A percentile compares a stretch with the other conserved stretches of the same genome.
phyloP scores from a whole-genome alignment of 2,329 filamentous ascomycete genomes.

The Penicillium sumatraense region DNA sequence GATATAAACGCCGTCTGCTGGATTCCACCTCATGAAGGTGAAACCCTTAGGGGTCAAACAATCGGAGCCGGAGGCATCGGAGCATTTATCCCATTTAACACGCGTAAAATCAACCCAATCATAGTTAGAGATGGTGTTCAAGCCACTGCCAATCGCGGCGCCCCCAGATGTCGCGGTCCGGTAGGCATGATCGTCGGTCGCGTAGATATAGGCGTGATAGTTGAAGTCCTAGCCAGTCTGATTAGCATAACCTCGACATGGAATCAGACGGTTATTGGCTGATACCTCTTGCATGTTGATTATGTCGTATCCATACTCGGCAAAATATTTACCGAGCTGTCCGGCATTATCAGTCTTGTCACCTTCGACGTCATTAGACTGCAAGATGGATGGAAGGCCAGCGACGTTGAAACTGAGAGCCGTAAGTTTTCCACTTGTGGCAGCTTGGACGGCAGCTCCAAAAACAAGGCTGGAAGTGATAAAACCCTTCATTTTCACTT shows the following conservation, averaged over 20 bases:
- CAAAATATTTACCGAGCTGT: conserved; percentile 61
- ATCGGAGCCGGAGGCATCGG: conserved; percentile 59
- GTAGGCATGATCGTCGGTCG: conserved; percentile 54
- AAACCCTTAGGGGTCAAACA: conserved; percentile 73
- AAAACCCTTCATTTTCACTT: conserved; percentile 10
- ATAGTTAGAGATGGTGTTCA: conserved; percentile 67
- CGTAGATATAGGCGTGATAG: conserved; percentile 68
- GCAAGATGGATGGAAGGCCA: conserved; percentile 58
- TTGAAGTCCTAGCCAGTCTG: conserved; percentile 60
- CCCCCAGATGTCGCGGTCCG: conserved; percentile 69
- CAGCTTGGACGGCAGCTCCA: conserved; percentile 12
- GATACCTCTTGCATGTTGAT: conserved; percentile 67
- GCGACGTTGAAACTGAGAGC: conserved; percentile 64
- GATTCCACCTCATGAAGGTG: conserved; percentile 65
- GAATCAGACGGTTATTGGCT: neutral
- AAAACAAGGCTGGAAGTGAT: conserved; percentile 5
- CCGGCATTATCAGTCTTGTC: conserved; percentile 64
- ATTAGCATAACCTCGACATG: neutral
- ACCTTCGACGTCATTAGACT: conserved; percentile 65
- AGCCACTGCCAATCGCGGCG: conserved; percentile 64
- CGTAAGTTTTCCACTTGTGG: conserved; percentile 52
- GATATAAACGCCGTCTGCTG: conserved; percentile 60
- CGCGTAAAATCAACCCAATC: conserved; percentile 61
- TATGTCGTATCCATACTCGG: conserved; percentile 62
- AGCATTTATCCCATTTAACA: conserved; percentile 60